Evolutionary conservation across 2,329 filamentous ascomycete genomes (phyloP).

Genomic region (Calonectria leucothoes): DNA sequence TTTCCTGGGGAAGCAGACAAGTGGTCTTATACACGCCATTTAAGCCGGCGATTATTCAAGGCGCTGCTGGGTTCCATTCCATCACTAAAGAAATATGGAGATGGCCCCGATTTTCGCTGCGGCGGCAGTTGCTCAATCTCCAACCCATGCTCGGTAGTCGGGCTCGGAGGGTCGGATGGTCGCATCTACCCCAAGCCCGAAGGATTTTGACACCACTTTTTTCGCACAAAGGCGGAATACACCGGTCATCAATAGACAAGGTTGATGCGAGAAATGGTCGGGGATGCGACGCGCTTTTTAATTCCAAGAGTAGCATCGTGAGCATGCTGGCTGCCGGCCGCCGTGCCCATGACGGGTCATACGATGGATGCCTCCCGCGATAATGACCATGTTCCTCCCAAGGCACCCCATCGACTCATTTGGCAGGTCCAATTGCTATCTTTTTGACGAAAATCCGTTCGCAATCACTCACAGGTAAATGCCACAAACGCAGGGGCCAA

Average conservation of each 20-base stretch:
- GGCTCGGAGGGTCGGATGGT: conserved; percentile 25
- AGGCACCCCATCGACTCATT: neutral
- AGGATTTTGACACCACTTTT: neutral
- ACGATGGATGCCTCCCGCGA: neutral
- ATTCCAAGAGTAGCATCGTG: neutral
- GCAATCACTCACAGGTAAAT: neutral
- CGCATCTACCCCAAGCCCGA: neutral
- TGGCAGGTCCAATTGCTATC: neutral
- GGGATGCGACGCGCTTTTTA: neutral
- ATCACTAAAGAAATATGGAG: neutral
- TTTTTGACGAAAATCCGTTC: neutral
- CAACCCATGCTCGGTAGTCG: conserved; percentile 11
- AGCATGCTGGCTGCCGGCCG: neutral
- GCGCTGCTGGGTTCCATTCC: neutral
- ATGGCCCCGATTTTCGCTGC: neutral
- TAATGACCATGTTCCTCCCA: neutral
- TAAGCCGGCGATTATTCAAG: neutral
- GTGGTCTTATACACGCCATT: neutral
- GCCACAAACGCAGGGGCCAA: neutral
- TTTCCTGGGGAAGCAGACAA: neutral
- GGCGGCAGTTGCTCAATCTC: neutral
- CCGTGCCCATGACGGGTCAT: neutral
- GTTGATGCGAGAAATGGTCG: neutral
- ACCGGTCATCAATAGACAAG: neutral
- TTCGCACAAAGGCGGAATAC: neutral